Evolutionary conservation across 768 basidiomycete genomes (phyloP).

Genomic region (Agaricus blazei): DNA sequence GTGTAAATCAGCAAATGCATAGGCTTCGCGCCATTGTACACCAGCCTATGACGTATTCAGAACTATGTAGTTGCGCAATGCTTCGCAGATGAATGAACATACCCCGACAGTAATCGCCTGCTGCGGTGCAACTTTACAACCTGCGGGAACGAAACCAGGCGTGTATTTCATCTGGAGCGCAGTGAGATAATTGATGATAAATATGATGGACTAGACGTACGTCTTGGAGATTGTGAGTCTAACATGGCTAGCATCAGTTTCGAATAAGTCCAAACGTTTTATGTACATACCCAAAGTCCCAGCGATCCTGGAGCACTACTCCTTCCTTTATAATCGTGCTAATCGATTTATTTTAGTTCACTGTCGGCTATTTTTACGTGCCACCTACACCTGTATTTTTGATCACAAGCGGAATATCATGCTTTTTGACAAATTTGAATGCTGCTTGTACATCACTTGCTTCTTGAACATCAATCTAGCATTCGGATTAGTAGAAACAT

Average conservation of each 20-base stretch:
- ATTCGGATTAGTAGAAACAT: constrained; percentile 6
- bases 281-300: constrained; percentile 36
- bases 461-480: constrained; percentile 34
- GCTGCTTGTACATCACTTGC: constrained; percentile 38
- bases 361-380: not conserved
- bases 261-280: not conserved
- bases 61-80: not conserved
- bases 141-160: constrained; percentile 29
- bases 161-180: constrained; percentile 27
- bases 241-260: not conserved
- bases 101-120: constrained; percentile 34
- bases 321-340: constrained; percentile 48
- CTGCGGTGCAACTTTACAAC: constrained; percentile 19
- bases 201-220: constrained; percentile 14
- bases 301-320: constrained; percentile 40
- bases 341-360: not conserved
- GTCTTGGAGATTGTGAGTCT: constrained; percentile 38
- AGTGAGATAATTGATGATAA: not conserved
- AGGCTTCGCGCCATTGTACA: constrained; percentile 38
- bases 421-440: constrained; percentile 35
- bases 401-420: constrained; percentile 37
- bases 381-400: constrained; percentile 47
- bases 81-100: constrained; percentile 8
- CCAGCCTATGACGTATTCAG: constrained; percentile 29
- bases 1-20: constrained; percentile 36